A percentile compares a stretch with the other conserved stretches of the same genome.
phyloP scores from a whole-genome alignment of 441 rosid genomes.

The Sinapis alba region DNA sequence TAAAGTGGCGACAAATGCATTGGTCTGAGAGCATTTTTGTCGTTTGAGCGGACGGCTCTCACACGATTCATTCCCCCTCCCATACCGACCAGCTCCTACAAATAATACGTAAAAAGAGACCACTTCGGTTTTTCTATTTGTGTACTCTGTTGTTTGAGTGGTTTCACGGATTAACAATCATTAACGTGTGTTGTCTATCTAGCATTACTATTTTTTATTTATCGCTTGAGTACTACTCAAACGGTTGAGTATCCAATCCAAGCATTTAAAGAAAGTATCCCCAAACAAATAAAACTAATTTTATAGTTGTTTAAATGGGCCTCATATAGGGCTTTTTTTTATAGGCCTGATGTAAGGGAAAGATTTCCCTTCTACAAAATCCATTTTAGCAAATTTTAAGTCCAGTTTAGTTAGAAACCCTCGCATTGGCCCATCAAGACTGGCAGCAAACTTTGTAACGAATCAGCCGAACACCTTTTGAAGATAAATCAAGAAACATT shows the following conservation, averaged over 20 bases:
- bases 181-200: background rate
- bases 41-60: conserved; percentile 31
- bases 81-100: conserved; percentile 38
- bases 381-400: no score
- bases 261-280: background rate
- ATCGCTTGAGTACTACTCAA: background rate
- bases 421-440: no score
- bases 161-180: conserved; percentile 9
- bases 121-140: conserved; percentile 16
- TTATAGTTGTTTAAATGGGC: background rate
- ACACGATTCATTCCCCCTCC: conserved; percentile 35
- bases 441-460: no score
- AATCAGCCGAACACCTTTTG: no score
- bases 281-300: background rate
- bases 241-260: background rate
- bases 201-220: background rate
- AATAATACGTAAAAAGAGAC: conserved; percentile 9
- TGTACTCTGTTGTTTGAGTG: conserved; percentile 16
- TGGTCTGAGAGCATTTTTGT: conserved; percentile 31
- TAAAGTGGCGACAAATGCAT: conserved; percentile 37
- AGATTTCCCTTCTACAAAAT: no score
- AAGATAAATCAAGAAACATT: no score
- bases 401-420: no score
- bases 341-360: background rate
- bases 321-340: background rate